Base-by-base conservation (phyloP, 352 stramenopile species). In the Pythium aphanidermatum region DNA sequence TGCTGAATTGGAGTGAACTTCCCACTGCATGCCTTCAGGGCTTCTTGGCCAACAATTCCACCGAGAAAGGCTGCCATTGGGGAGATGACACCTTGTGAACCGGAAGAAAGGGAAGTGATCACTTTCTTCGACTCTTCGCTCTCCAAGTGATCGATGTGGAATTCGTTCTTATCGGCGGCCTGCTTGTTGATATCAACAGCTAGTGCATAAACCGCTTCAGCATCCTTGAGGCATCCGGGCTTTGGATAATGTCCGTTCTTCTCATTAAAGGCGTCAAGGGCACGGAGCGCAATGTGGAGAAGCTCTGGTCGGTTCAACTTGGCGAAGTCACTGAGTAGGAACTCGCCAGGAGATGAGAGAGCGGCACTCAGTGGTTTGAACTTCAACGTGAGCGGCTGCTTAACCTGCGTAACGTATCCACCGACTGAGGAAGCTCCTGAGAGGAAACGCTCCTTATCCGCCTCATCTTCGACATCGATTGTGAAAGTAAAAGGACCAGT, bases 1-100 rank as follows among this genome's bases (percentile, higher is more conserved):
- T 98, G 96, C 45, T 96, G 85, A 43, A 99, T 97, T 14, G 97
- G 97, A 20, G 89, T 98, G 64, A 99, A 99, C 65, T 99, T 99
- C 30, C 95, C 96, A 50, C 82, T 97, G 71, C 95, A 99, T 9
- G 96, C 95, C 74, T 99, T 99, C 30, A 99, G 74, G 23, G 98
- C 94, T 69, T 97, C 89, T 61, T 99, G 96, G 10, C 93, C 97
- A 20, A 98, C 93, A 30, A 99, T 95, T 24, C 97, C 97, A 51
- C 97, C 97, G 11, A 99, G 65, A 43, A 96, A 95, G 14, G 97
- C 95, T 41, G 94, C 93, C 88, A 99, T 98, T 3, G 97, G 96
- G 28, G 87, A 88, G 17, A 99, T 83, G 32, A 98, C 76, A 16
- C 92, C 96, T 2, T 68, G 70, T 14, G 92, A 69, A 39, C 91